Percentiles rank a stretch among this genome's conserved stretches.
These are phyloP conservation scores for Eimeria nieschulzi DNA, from an alignment of 169 alveolate species.

Conservation along the genomic window DNA sequence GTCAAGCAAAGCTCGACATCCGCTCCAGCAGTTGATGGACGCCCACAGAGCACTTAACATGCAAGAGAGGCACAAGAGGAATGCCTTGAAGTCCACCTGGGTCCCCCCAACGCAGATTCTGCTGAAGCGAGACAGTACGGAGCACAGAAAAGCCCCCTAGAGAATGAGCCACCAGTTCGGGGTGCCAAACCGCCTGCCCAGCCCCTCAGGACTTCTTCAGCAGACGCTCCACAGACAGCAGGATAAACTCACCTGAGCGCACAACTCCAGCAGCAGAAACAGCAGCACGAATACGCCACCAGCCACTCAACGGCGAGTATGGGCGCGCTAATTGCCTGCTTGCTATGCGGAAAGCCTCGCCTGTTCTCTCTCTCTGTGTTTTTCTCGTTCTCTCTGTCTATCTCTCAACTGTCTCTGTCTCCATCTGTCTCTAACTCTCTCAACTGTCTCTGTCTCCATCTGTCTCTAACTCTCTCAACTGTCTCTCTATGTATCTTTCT, in stretches of 20 bases:
- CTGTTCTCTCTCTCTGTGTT: too few species aligned
- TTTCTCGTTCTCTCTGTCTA: too few species aligned
- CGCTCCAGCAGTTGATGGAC: conserved; percentile 43
- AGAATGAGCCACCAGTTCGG: conserved; percentile 20
- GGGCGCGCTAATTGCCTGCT: too few species aligned
- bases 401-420: too few species aligned
- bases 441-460: too few species aligned
- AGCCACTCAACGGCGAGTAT: too few species aligned
- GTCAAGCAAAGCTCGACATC: conserved; percentile 9
- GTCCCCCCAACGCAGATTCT: not conserved
- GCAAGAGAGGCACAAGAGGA: not conserved
- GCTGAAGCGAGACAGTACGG: not conserved
- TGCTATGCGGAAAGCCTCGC: too few species aligned
- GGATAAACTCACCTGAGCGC: conserved; percentile 24
- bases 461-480: too few species aligned
- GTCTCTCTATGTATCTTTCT: too few species aligned
- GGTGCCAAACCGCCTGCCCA: not conserved
- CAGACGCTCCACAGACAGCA: conserved; percentile 19
- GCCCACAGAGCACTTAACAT: conserved; percentile 2
- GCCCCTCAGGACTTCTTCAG: not conserved
- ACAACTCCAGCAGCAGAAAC: not conserved
- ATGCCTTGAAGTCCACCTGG: conserved; percentile 4
- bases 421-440: too few species aligned
- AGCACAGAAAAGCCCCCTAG: conserved; percentile 15
- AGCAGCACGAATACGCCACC: not conserved